phyloP scores from a whole-genome alignment of 768 basidiomycete species.

The Phlebiopsis flavidoalba region DNA sequence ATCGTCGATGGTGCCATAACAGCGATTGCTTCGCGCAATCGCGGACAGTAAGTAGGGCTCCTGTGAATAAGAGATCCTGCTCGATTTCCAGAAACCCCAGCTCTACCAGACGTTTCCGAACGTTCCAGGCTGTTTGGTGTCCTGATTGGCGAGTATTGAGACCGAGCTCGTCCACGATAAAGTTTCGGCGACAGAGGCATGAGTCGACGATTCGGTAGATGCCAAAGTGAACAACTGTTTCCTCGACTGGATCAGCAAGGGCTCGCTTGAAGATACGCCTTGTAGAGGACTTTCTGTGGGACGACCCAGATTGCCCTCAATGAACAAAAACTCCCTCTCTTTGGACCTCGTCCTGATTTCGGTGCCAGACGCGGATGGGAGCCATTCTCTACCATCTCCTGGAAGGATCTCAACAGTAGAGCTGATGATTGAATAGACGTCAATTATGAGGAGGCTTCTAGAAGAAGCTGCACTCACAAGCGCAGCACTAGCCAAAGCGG shows the following conservation, averaged over 20 bases:
- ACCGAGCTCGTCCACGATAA: conserved; percentile 36
- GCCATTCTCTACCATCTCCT: conserved; percentile 48
- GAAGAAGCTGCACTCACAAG: conserved; percentile 1
- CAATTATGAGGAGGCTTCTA: not conserved
- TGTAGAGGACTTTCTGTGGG: conserved; percentile 51
- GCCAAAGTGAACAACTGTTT: not conserved
- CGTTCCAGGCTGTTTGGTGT: conserved; percentile 63
- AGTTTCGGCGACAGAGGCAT: conserved; percentile 17
- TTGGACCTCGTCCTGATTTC: not conserved
- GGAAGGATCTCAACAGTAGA: conserved; percentile 58
- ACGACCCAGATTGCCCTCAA: conserved; percentile 61
- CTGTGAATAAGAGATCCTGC: conserved; percentile 44
- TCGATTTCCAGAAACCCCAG: conserved; percentile 29
- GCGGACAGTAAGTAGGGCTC: conserved; percentile 44
- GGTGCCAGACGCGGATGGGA: conserved; percentile 21
- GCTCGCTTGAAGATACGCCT: conserved; percentile 44
- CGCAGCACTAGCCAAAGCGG: not conserved
- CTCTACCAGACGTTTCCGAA: conserved; percentile 49
- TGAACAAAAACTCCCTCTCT: conserved; percentile 38
- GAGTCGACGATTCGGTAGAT: not conserved
- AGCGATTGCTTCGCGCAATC: conserved; percentile 62
- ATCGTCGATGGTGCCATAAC: conserved; percentile 67
- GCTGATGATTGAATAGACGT: not conserved
- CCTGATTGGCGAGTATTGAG: conserved; percentile 62
- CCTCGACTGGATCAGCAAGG: conserved; percentile 18